Conservation (phyloP, 305 asterid species). For the Nicotiana rustica region DNA sequence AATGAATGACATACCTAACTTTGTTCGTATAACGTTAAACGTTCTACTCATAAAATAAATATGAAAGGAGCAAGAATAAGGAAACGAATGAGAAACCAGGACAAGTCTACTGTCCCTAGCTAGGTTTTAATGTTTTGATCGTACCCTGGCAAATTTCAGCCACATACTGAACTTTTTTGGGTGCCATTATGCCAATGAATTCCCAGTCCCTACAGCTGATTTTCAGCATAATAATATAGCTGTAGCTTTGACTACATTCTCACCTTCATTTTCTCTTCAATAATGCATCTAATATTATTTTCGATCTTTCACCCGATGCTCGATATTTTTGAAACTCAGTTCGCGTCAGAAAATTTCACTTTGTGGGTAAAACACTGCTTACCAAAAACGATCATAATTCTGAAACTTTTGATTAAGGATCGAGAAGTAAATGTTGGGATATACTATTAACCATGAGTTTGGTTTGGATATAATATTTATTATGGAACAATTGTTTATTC, state of each 20-base stretch:
- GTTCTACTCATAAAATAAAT: no score
- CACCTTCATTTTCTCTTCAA: background rate
- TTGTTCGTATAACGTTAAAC: background rate
- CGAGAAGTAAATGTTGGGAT: no score
- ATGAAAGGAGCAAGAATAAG: background rate
- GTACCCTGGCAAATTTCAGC: background rate
- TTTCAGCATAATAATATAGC: background rate
- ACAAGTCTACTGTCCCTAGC: background rate
- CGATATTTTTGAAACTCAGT: no score
- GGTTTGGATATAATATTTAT: no score
- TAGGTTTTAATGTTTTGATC: background rate
- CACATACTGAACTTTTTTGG: background rate
- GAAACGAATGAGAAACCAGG: background rate
- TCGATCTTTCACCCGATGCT: no score
- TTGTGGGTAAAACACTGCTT: no score
- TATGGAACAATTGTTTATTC: no score
- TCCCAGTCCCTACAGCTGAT: background rate
- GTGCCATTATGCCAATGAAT: background rate
- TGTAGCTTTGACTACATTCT: background rate
- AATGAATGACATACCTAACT: background rate
- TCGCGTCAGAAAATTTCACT: no score
- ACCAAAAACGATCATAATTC: no score
- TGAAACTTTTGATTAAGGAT: no score
- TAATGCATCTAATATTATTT: background rate
- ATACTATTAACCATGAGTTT: no score